Conservation (phyloP, 1,284 basidiomycete species). For the Heterobasidion occidentale region DNA sequence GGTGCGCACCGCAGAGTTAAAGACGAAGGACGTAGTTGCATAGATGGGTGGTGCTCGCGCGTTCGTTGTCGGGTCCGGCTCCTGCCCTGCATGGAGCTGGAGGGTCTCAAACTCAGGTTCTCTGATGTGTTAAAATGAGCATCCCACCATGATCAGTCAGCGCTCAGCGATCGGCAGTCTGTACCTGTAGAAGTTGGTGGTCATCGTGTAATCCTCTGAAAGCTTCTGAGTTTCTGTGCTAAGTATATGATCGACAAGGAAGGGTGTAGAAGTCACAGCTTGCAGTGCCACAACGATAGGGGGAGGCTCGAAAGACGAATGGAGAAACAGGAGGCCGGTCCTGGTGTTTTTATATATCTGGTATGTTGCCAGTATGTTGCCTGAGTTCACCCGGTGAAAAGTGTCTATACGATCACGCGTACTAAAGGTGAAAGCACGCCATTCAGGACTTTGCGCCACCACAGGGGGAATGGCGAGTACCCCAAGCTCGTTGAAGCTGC, state of each 20-base stretch:
- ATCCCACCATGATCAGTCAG: neutral
- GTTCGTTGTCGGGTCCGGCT: conserved; percentile 63
- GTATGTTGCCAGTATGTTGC: no score
- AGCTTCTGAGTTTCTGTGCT: neutral
- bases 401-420: no score
- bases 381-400: no score
- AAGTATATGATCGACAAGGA: neutral
- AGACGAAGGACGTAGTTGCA: conserved; percentile 69
- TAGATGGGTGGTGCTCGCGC: conserved; percentile 84
- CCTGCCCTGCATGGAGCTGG: conserved; percentile 79
- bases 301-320: no score
- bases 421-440: no score
- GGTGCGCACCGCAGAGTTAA: conserved; percentile 58
- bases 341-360: no score
- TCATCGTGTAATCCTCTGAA: neutral
- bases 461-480: no score
- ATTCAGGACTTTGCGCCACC: no score
- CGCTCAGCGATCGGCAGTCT: neutral
- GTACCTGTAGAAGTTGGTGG: neutral
- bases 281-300: neutral
- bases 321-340: no score
- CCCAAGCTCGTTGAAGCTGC: no score
- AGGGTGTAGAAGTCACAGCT: neutral
- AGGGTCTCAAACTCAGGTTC: conserved; percentile 76
- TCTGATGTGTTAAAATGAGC: conserved; percentile 20